phyloP scores from a whole-genome alignment of 129 eudicot genomes.

The Flaveria ramosissima region DNA sequence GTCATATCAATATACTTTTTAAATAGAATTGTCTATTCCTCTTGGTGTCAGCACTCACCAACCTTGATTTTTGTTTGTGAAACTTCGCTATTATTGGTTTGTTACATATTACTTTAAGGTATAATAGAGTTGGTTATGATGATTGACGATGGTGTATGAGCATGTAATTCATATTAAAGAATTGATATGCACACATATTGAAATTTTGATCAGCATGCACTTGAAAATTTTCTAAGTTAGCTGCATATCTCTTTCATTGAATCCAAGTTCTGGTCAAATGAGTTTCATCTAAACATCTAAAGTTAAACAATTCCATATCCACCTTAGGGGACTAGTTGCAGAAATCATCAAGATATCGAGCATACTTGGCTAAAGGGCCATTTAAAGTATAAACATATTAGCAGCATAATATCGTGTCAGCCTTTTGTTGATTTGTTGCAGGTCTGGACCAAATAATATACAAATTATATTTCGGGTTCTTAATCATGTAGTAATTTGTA shows the following conservation, averaged over 20 bases:
- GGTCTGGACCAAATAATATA: background rate
- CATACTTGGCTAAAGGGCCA: background rate
- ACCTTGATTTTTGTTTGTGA: background rate
- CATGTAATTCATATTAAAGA: constrained; percentile 12
- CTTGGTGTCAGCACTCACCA: constrained; percentile 26
- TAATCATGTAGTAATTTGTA: constrained; percentile 20
- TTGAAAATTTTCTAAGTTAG: background rate
- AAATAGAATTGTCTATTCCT: constrained; percentile 20
- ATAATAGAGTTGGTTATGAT: constrained; percentile 16
- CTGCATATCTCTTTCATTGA: constrained; percentile 14
- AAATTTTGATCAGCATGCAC: constrained; percentile 18
- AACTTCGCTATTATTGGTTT: constrained; percentile 19
- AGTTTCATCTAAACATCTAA: background rate
- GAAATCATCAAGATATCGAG: background rate
- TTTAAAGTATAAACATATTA: background rate
- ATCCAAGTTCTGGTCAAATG: background rate
- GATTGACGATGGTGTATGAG: constrained; percentile 6
- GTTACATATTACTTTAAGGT: background rate
- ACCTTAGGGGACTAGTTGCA: background rate
- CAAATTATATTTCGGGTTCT: constrained; percentile 1
- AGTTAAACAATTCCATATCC: background rate
- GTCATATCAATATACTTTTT: constrained; percentile 8
- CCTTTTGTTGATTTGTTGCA: constrained; percentile 4
- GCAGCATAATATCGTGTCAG: constrained; percentile 3
- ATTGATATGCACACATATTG: constrained; percentile 16